These are phyloP conservation scores for Stentor coeruleus DNA, from an alignment of 73 alveolate genomes.

Conservation along the genomic window DNA sequence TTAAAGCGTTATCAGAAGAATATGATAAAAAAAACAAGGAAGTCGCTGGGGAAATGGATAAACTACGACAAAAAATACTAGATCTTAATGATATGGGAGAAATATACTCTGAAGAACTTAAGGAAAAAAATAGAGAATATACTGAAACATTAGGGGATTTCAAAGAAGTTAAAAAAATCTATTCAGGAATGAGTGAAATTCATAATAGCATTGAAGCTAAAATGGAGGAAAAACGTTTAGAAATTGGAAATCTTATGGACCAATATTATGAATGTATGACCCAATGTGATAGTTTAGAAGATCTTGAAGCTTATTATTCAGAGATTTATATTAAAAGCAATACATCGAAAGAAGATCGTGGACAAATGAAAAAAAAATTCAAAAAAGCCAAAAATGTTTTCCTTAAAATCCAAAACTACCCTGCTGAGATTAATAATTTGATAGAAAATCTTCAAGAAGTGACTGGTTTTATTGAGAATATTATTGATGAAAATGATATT, in stretches of 20 bases:
- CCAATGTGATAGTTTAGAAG: background rate
- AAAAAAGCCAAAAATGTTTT: background rate
- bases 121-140: background rate
- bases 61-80: too few relatives aligned
- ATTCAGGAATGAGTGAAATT: background rate
- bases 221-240: background rate
- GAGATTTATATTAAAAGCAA: background rate
- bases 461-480: background rate
- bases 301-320: background rate
- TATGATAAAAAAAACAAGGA: background rate
- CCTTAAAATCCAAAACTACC: background rate
- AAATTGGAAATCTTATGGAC: background rate
- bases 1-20: background rate
- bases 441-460: background rate
- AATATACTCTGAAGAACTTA: slow-evolving; percentile 1
- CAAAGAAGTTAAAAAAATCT: background rate
- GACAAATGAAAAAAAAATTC: background rate
- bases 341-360: background rate
- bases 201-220: background rate
- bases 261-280: background rate
- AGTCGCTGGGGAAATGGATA: too few relatives aligned
- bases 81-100: too few relatives aligned
- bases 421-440: background rate
- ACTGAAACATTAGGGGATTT: background rate
- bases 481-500: background rate